A percentile compares a stretch with the other conserved stretches of the same genome.
Conservation (phyloP, 2,329 filamentous ascomycete genomes). For the Diaporthe humulicola region DNA sequence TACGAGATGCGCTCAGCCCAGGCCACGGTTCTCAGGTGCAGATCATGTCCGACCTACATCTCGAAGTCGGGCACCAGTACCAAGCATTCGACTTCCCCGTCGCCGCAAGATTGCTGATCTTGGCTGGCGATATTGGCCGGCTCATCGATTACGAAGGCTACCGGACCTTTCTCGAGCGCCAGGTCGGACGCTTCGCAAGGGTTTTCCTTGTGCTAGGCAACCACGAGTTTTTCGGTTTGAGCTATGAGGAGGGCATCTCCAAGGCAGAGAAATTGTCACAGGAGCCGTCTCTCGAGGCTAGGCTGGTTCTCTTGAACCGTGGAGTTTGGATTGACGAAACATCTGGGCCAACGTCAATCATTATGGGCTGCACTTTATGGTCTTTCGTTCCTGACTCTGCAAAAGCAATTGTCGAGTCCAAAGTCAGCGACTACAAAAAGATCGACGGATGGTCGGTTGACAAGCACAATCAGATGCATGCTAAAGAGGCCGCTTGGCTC, state of each 20-base stretch:
- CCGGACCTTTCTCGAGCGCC: conserved; percentile 61
- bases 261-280: conserved; percentile 52
- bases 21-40: conserved; percentile 45
- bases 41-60: conserved; percentile 64
- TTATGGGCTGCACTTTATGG: conserved; percentile 4
- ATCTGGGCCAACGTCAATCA: background rate
- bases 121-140: conserved; percentile 65
- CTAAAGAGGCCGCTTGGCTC: conserved; percentile 65
- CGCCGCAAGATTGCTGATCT: conserved; percentile 57
- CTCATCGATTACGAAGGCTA: conserved; percentile 61
- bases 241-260: conserved; percentile 53
- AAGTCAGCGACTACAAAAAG: conserved; percentile 55
- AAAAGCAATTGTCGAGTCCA: conserved; percentile 51
- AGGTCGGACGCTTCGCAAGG: conserved; percentile 55
- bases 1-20: background rate
- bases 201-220: conserved; percentile 66
- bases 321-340: conserved; percentile 62
- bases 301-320: conserved; percentile 60
- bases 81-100: conserved; percentile 55
- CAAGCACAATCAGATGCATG: conserved; percentile 50
- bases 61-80: conserved; percentile 61
- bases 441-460: conserved; percentile 62
- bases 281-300: conserved; percentile 54
- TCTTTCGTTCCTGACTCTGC: background rate
- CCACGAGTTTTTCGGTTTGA: conserved; percentile 65